phyloP scores from a whole-genome alignment of 228 moss, liverwort and hornwort genomes.

The Sphagnum magellanicum region DNA sequence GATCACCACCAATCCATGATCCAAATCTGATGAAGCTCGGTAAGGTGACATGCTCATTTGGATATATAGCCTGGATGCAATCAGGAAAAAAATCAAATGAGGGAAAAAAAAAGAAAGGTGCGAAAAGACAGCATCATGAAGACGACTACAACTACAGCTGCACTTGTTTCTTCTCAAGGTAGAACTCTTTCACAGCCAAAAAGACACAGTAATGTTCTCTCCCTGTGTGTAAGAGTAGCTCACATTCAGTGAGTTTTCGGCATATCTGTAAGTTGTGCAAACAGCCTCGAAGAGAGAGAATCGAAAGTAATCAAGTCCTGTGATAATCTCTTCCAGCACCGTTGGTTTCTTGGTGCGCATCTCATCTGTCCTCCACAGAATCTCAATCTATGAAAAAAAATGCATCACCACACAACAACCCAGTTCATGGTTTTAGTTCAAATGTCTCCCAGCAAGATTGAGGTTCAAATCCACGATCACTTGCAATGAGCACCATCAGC shows the following conservation, averaged over 20 bases:
- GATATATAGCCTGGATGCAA: slow-evolving; percentile 52
- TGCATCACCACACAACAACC: too few species aligned
- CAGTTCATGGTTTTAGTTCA: too few species aligned
- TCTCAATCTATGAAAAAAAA: slow-evolving; percentile 52
- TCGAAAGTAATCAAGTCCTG: slow-evolving; percentile 93
- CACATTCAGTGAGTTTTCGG: slow-evolving; percentile 80
- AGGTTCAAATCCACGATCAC: too few species aligned
- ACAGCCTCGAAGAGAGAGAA: slow-evolving; percentile 91
- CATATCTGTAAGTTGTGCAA: slow-evolving; percentile 96
- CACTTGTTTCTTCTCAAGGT: too few species aligned
- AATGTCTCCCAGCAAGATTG: too few species aligned
- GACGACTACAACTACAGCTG: too few species aligned
- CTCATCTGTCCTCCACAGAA: slow-evolving; percentile 97
- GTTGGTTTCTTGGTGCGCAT: slow-evolving; percentile 92
- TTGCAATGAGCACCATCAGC: too few species aligned
- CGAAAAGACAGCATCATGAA: too few species aligned
- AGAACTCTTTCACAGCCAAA: too few species aligned
- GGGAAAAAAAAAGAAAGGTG: too few species aligned
- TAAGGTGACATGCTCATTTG: slow-evolving; percentile 48
- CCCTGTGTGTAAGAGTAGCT: background rate
- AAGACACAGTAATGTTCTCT: background rate
- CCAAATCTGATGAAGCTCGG: slow-evolving; percentile 91
- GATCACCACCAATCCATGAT: slow-evolving; percentile 98
- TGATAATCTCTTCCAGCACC: slow-evolving; percentile 91
- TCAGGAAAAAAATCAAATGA: too few species aligned